Evolutionary conservation across 352 stramenopile genomes (phyloP).

Genomic region (Discostella stelligera): DNA sequence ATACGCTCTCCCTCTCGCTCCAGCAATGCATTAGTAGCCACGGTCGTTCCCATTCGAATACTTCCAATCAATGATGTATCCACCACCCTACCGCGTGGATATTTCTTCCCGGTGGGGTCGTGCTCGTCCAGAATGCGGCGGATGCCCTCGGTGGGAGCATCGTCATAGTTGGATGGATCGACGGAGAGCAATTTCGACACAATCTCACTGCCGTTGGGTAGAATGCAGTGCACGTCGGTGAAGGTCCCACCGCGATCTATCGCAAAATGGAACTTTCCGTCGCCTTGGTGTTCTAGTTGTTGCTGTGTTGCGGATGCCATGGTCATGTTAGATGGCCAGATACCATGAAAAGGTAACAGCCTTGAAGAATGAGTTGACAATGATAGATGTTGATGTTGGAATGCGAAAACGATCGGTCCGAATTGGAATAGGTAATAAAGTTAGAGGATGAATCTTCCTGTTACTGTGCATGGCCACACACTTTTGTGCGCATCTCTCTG

Average conservation of each 20-base stretch:
- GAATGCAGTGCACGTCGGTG: slow-evolving; percentile 95
- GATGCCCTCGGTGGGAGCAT: slow-evolving; percentile 95
- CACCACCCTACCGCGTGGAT: slow-evolving; percentile 86
- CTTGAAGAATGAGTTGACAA: neutral
- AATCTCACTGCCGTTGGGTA: slow-evolving; percentile 84
- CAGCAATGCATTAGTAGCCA: slow-evolving; percentile 98
- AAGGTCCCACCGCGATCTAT: slow-evolving; percentile 98
- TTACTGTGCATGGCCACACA: too few relatives aligned
- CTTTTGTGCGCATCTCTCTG: neutral
- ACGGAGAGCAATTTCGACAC: slow-evolving; percentile 97
- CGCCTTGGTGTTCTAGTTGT: slow-evolving; percentile 13
- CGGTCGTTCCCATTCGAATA: slow-evolving; percentile 98
- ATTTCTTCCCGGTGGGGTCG: slow-evolving; percentile 85
- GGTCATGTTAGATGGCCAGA: neutral
- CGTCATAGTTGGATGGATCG: slow-evolving; percentile 95
- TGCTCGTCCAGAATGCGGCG: slow-evolving; percentile 90
- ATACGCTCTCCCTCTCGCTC: slow-evolving; percentile 94
- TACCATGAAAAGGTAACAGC: neutral
- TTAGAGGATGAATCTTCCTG: neutral
- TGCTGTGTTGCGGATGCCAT: neutral
- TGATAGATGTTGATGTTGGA: neutral
- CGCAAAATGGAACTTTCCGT: slow-evolving; percentile 89
- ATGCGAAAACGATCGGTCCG: neutral
- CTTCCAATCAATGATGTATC: slow-evolving; percentile 90
- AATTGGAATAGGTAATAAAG: neutral